Percentiles rank a stretch among this genome's conserved stretches.
phyloP scores from a whole-genome alignment of 2,329 filamentous ascomycete species.

The Claviceps cyperi region DNA sequence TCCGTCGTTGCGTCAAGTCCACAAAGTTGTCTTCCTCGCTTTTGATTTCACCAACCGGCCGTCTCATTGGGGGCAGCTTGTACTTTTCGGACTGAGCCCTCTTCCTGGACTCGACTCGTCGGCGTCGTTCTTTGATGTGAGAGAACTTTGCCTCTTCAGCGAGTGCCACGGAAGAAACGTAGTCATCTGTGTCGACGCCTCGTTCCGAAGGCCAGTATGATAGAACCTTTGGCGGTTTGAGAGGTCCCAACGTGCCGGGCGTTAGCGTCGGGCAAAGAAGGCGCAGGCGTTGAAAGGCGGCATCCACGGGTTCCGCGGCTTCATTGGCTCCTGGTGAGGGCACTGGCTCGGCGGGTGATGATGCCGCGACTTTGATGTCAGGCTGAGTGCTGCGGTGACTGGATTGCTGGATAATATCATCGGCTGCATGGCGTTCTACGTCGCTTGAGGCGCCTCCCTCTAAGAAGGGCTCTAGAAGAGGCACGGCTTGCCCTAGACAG shows the following conservation, averaged over 20 bases:
- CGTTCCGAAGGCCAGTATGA: constrained; percentile 25
- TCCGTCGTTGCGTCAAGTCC: constrained; percentile 6
- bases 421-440: constrained; percentile 5
- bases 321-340: constrained; percentile 3
- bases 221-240: constrained; percentile 18
- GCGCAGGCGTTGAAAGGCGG: constrained; percentile 19
- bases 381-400: background rate
- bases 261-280: constrained; percentile 19
- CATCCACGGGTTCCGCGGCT: constrained; percentile 9
- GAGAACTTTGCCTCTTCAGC: constrained; percentile 22
- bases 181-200: constrained; percentile 20
- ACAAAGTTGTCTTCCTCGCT: constrained; percentile 6
- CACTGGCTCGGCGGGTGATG: constrained; percentile 5
- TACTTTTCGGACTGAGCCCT: constrained; percentile 21
- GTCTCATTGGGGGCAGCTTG: constrained; percentile 16
- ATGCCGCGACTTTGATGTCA: constrained; percentile 3
- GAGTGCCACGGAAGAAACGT: constrained; percentile 24
- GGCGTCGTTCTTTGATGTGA: constrained; percentile 18
- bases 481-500: constrained; percentile 20
- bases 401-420: constrained; percentile 1
- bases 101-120: constrained; percentile 19
- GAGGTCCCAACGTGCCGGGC: constrained; percentile 12
- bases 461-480: constrained; percentile 18
- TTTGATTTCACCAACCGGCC: constrained; percentile 6
- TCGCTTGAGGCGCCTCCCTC: constrained; percentile 9